A percentile compares a stretch with the other conserved stretches of the same genome.
Evolutionary conservation across 208 protist species (phyloP).

Genomic region (Crithidia sp.): DNA sequence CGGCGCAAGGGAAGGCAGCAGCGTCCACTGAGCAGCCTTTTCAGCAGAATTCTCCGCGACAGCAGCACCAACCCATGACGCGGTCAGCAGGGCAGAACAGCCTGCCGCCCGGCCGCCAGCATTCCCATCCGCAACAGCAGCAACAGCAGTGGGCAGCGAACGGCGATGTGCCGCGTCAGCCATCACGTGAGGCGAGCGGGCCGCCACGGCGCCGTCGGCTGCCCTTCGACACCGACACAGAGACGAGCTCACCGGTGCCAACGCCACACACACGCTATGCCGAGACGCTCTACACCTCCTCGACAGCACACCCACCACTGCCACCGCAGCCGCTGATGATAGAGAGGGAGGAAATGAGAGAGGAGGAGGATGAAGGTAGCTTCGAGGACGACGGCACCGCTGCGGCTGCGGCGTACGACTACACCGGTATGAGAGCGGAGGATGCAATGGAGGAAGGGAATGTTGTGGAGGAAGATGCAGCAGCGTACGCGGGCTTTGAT

Average conservation of each 20-base stretch:
- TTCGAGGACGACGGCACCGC: no score
- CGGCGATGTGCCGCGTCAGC: not conserved
- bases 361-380: no score
- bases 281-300: no score
- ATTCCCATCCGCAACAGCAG: not conserved
- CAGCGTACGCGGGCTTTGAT: not conserved
- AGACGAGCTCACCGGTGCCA: not conserved
- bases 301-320: no score
- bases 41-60: not conserved
- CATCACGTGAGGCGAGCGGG: constrained; percentile 1
- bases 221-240: constrained; percentile 11
- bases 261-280: not conserved
- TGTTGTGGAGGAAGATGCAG: not conserved
- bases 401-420: not conserved
- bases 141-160: constrained; percentile 2
- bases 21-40: not conserved
- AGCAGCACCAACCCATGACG: not conserved
- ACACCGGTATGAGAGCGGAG: not conserved
- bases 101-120: not conserved
- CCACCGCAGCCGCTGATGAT: no score
- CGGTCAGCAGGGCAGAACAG: not conserved
- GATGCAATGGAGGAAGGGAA: no score
- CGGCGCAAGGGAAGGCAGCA: not conserved
- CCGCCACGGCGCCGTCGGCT: constrained; percentile 5
- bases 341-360: no score